Base-by-base conservation (phyloP, 306 rosid genomes). In the Malus asiatica region DNA sequence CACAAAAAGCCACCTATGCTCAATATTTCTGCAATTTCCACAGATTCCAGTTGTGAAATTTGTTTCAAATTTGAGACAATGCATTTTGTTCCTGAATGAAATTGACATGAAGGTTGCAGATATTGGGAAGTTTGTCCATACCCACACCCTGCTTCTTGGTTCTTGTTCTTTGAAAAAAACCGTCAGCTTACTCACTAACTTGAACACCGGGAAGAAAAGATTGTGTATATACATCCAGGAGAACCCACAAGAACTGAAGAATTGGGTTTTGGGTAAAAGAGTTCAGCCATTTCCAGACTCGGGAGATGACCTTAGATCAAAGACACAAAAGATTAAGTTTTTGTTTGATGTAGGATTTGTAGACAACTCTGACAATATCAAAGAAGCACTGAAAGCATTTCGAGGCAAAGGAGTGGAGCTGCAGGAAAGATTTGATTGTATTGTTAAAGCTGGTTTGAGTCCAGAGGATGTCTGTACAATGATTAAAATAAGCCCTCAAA, bases 391-490 rank as follows among this genome's bases (percentile, higher is more conserved):
- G 44, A 87, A 80, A 85, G 70, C 75, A 63, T 87, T 88, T 68
- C 82, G 92, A 73, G 98, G 97, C 57, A 93, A 81, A 76, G 98
- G 91, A 81, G 76, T 52, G 58, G 92, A 90, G 86, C 92, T 93
- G 74, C 92, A 91, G 79, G 93, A 90, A 83, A 87, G 97, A 76
- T 90, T 88, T 27, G 83, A 93, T 70, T 87, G 87, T 62, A 79
- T 93, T 74, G 90, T 89, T 76, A 81, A 81, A 52, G 96, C 90
- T 63, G 97, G 97, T 11, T 83, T 93, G 63, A 88, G 84, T 23
- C 35, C 19, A 77, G 68, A 81, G 68, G 88, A 82, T 77, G 96
- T 85, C 62, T 71, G 74, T 29, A 63, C 73, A 76, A 88, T 93
- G 91, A 33, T 91, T 70, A 75, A 53, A 70, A 79, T 68, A 63